A percentile compares a stretch with the other conserved stretches of the same genome.
phyloP scores from a whole-genome alignment of 2,329 filamentous ascomycete genomes.

The Scedosporium boydii region DNA sequence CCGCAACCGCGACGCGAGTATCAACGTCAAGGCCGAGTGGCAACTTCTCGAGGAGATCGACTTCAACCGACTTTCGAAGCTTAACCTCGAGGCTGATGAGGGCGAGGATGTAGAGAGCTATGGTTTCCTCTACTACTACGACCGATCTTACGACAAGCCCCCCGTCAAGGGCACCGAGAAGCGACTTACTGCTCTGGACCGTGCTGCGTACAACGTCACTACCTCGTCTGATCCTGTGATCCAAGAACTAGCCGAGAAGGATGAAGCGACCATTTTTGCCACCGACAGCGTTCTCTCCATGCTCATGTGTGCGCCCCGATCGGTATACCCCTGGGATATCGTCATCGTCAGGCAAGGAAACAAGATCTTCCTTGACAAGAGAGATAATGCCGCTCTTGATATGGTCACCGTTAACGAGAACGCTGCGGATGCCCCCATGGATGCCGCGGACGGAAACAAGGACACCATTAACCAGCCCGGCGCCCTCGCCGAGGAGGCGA shows the following conservation, averaged over 20 bases:
- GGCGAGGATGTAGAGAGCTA: slow-evolving; percentile 94
- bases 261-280: slow-evolving; percentile 93
- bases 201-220: slow-evolving; percentile 95
- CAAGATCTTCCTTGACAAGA: slow-evolving; percentile 99
- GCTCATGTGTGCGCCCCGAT: slow-evolving; percentile 97
- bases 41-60: slow-evolving; percentile 95
- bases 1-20: slow-evolving; percentile 89
- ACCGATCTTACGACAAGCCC: slow-evolving; percentile 88
- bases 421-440: slow-evolving; percentile 85
- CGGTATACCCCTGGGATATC: slow-evolving; percentile 97
- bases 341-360: slow-evolving; percentile 86
- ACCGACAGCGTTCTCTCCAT: slow-evolving; percentile 96
- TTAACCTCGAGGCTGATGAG: slow-evolving; percentile 90
- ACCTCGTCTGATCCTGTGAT: slow-evolving; percentile 94
- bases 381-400: slow-evolving; percentile 86
- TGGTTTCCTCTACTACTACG: slow-evolving; percentile 98
- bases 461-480: slow-evolving; percentile 90
- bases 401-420: slow-evolving; percentile 99
- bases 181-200: slow-evolving; percentile 81
- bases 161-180: slow-evolving; percentile 82
- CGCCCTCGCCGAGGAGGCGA: slow-evolving; percentile 90
- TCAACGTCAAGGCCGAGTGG: slow-evolving; percentile 96
- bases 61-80: slow-evolving; percentile 87
- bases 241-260: slow-evolving; percentile 90
- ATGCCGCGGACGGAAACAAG: slow-evolving; percentile 85